Conservation (phyloP, 2,329 filamentous ascomycete species). For the Aspergillus hortae region DNA sequence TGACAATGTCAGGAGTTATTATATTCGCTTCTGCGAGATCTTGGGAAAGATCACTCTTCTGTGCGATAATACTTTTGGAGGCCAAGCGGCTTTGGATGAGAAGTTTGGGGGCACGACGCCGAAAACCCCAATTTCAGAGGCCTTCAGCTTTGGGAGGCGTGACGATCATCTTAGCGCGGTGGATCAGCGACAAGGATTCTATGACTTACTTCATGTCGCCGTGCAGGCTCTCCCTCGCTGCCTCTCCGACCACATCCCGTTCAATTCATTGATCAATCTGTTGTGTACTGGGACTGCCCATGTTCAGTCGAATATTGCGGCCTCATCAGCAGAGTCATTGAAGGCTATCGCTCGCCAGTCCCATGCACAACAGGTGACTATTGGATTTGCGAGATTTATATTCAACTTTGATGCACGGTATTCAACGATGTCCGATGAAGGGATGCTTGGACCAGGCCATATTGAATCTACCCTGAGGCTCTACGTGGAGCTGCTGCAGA, state of each 20-base stretch:
- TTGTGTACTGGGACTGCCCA: slow-evolving; percentile 96
- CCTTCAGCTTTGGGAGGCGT: slow-evolving; percentile 82
- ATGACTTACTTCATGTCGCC: slow-evolving; percentile 90
- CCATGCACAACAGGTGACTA: slow-evolving; percentile 91
- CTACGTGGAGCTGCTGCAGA: slow-evolving; percentile 88
- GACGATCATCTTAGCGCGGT: slow-evolving; percentile 71
- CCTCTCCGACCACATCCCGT: slow-evolving; percentile 82
- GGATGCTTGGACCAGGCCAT: slow-evolving; percentile 88
- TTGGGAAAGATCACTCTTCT: slow-evolving; percentile 93
- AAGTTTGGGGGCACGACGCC: slow-evolving; percentile 84
- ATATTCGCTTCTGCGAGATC: slow-evolving; percentile 89
- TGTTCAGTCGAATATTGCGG: slow-evolving; percentile 85
- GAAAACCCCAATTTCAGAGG: slow-evolving; percentile 92
- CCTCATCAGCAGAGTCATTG: slow-evolving; percentile 84
- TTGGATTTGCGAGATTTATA: slow-evolving; percentile 94
- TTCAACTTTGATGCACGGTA: slow-evolving; percentile 98
- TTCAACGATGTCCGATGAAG: slow-evolving; percentile 95
- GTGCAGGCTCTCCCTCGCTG: slow-evolving; percentile 95
- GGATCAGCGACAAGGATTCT: slow-evolving; percentile 91
- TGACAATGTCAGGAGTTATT: slow-evolving; percentile 78
- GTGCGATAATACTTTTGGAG: slow-evolving; percentile 95
- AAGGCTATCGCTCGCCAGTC: slow-evolving; percentile 94
- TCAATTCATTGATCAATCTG: slow-evolving; percentile 90
- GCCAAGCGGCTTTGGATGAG: slow-evolving; percentile 90
- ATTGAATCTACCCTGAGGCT: slow-evolving; percentile 91